Evolutionary conservation across 495 filamentous ascomycete genomes (phyloP), one percentile per base, ranked within the genome.

Genomic region (Xylaria nigripes): DNA sequence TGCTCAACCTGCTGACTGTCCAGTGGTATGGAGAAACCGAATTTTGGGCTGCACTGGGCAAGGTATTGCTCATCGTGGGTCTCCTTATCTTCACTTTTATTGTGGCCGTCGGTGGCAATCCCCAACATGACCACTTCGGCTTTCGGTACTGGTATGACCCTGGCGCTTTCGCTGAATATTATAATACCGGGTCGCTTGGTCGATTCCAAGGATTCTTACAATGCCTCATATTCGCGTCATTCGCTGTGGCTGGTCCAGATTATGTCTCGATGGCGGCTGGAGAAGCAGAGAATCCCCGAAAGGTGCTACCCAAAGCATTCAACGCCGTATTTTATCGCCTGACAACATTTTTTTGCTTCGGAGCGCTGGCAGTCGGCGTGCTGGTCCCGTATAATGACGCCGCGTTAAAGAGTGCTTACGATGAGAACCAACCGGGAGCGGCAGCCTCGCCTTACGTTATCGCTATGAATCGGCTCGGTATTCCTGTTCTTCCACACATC

Each of bases 221-320:
- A 27, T 82, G 80, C 66, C 70, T 90, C 12, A 82, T 84, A 64
- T 73, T 79, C 55, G 85, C 85, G 19, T 79, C 79, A 44, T 86
- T 87, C 61, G 86, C 83, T 1, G 81, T 87, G 45, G 82, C 81
- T 10, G 84, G 85, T 0, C 84, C 83, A 0, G 85, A 87, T 51
- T 88, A 86, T 62, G 79, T 88, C 34, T 77, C 79, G n/a, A 86
- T 87, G 80, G 79, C 82, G 8, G 83, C 85, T 13, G 85, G 82
- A 8, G 86, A 89, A 59, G 76, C 84, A 6, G 74, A 83, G 55
- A 82, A 83, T 50, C 84, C 85, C 5, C 73, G 85, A 6, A 65
- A 63, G 10, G 74, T 78, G 16, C 72, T 83, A 69, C 80, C 80
- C 0, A 78, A 71, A 57, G 85, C 85, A 5, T 86, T 75, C 66